phyloP scores from a whole-genome alignment of 805 yeast species.

The Kodamaea laetipori region DNA sequence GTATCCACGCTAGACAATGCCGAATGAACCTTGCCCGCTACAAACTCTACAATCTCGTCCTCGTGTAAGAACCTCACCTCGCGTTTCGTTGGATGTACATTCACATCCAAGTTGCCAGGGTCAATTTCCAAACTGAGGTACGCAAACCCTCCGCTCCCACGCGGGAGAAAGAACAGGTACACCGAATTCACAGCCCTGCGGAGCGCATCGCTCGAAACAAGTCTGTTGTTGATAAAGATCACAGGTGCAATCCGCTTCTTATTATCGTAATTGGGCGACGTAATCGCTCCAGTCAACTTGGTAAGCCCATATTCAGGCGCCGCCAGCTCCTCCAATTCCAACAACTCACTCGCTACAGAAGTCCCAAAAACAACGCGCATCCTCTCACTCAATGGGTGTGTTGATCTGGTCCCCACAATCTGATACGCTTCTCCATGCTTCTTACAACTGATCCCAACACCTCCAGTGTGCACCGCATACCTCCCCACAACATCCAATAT shows the following conservation, averaged over 20 bases:
- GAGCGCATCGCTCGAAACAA: slow-evolving; percentile 82
- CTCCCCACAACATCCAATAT: slow-evolving; percentile 82
- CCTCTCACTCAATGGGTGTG: slow-evolving; percentile 58
- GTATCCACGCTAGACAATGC: slow-evolving; percentile 60
- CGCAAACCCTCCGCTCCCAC: slow-evolving; percentile 72
- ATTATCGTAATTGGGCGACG: slow-evolving; percentile 69
- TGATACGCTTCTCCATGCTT: slow-evolving; percentile 74
- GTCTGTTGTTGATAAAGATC: slow-evolving; percentile 81
- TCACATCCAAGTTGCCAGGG: slow-evolving; percentile 81
- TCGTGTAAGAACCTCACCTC: slow-evolving; percentile 87
- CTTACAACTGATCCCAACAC: slow-evolving; percentile 78
- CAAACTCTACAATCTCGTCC: slow-evolving; percentile 73
- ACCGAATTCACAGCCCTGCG: slow-evolving; percentile 64
- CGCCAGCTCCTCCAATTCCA: slow-evolving; percentile 26
- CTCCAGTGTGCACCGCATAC: slow-evolving; percentile 73
- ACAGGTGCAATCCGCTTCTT: slow-evolving; percentile 69
- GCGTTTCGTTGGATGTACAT: slow-evolving; percentile 93
- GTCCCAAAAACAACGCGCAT: slow-evolving; percentile 75
- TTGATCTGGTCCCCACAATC: slow-evolving; percentile 59
- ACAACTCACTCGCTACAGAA: slow-evolving; percentile 62
- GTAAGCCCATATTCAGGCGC: slow-evolving; percentile 47
- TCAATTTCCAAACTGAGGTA: slow-evolving; percentile 69
- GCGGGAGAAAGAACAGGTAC: slow-evolving; percentile 71
- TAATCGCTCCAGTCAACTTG: slow-evolving; percentile 58
- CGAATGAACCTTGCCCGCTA: slow-evolving; percentile 52